phyloP scores from a whole-genome alignment of 1,284 basidiomycete species.

The Cutaneotrichosporon sp. region DNA sequence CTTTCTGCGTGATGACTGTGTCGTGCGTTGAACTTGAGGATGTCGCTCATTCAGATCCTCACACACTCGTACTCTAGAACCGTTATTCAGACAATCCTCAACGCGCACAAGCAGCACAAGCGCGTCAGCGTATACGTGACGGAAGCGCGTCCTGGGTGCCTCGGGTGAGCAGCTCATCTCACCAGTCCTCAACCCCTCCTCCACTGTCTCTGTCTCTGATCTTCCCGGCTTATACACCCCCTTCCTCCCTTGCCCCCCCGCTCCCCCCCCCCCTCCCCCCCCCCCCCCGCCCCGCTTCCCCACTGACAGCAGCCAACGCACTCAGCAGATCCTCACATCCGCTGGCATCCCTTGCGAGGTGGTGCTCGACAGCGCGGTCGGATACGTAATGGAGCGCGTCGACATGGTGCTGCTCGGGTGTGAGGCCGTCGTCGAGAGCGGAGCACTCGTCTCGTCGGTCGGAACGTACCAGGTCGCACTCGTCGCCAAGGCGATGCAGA shows the following conservation, averaged over 20 bases:
- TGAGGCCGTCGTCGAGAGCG: constrained; percentile 95
- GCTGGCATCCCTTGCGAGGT: constrained; percentile 92
- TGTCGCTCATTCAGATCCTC: constrained; percentile 64
- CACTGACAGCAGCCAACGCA: constrained; percentile 66
- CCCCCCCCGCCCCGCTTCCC: background rate
- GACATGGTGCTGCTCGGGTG: constrained; percentile 95
- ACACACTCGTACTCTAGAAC: constrained; percentile 96
- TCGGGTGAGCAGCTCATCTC: constrained; percentile 31
- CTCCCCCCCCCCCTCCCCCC: background rate
- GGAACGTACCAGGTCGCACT: constrained; percentile 96
- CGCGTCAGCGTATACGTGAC: constrained; percentile 97
- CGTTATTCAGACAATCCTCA: constrained; percentile 87
- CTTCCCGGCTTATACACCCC: too few relatives aligned
- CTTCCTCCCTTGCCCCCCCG: background rate
- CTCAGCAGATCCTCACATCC: constrained; percentile 76
- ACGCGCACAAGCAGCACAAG: constrained; percentile 79
- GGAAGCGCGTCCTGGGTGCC: constrained; percentile 49
- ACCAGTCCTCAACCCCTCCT: background rate
- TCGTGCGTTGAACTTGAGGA: constrained; percentile 59
- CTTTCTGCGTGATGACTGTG: constrained; percentile 91
- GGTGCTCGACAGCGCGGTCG: constrained; percentile 92
- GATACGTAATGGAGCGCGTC: constrained; percentile 92
- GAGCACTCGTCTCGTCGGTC: constrained; percentile 61
- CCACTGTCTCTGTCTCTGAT: too few relatives aligned
- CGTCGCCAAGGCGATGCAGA: constrained; percentile 88